Evolutionary conservation across 1,284 basidiomycete genomes (phyloP), one percentile per base, ranked within the genome.

Genomic region (Ganoderma meredithae): DNA sequence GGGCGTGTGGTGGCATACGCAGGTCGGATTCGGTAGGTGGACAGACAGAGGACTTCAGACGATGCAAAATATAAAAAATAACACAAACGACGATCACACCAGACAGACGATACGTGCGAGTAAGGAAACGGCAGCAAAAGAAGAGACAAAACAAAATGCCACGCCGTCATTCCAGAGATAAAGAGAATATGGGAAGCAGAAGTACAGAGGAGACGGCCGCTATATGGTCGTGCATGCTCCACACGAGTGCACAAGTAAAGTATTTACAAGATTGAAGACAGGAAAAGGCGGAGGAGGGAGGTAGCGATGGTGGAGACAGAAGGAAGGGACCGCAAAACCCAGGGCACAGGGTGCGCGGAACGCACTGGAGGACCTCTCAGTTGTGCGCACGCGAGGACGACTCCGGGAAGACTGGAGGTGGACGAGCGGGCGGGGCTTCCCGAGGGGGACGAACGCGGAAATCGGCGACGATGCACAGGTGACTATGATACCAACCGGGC

Each of bases 391-490:
- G 72, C 40, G 78, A 60, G 22, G 58, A 69, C 47, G 79, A 76
- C 65, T 78, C 79, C 33, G 80, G 79, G 74, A 81, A 81, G 13
- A 80, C 77, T 33, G 80, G 79, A 25, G 81, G 76, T 27, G 82
- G 80, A 40, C 81, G 80, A 53, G 79, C 75, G 33, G 77, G 76
- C 53, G 72, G 76, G 10, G 77, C 73, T 22, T 87, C 86, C 73
- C 84, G 82, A 27, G 87, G 90, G 15, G 90, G 90, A 75, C 91
- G 93, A 68, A 94, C 85, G 67, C 91, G 88, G 83, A 95, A 93
- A 77, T 92, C 88, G 73, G 85, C 82, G 69, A 86, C 83, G 67
- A 94, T 85, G 71, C 85, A 87, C 69, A 93, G 78, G 74, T 93
- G 90, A 76, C 91, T 94, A 65, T 25, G n/a, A 15, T 25, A 17